Percentiles rank a stretch among this genome's conserved stretches.
phyloP scores from a whole-genome alignment of 148 eudicot genomes.

The Rhododendron griersonianum region DNA sequence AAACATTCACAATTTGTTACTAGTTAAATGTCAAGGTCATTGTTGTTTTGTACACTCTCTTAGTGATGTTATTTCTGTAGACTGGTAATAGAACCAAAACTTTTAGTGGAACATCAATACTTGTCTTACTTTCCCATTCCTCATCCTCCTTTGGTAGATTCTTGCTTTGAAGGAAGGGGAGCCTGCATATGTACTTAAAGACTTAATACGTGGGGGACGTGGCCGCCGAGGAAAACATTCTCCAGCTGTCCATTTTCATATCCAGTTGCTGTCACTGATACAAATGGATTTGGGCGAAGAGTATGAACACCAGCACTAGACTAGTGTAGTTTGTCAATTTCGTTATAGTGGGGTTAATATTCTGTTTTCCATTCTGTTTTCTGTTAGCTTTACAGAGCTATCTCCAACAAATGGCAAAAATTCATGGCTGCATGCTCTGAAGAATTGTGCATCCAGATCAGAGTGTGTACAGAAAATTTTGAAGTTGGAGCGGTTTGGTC shows the following conservation, averaged over 20 bases:
- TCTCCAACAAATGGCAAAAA: slow-evolving; percentile 33
- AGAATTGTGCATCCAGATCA: slow-evolving; percentile 42
- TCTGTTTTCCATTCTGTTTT: background rate
- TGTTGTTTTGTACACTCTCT: background rate
- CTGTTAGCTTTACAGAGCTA: slow-evolving; percentile 27
- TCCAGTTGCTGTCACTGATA: slow-evolving; percentile 49
- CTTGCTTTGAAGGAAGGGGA: slow-evolving; percentile 62
- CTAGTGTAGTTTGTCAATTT: background rate
- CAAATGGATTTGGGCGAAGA: slow-evolving; percentile 41
- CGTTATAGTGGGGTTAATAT: no score
- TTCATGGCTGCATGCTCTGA: slow-evolving; percentile 49
- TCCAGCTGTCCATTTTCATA: slow-evolving; percentile 45
- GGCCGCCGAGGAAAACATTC: slow-evolving; percentile 51
- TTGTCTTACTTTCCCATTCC: background rate
- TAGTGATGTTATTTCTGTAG: background rate
- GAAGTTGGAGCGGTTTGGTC: slow-evolving; percentile 40
- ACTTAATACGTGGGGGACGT: slow-evolving; percentile 47
- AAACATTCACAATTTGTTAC: background rate
- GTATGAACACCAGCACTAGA: slow-evolving; percentile 21
- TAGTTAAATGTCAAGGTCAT: background rate
- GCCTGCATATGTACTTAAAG: slow-evolving; percentile 55
- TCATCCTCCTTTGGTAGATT: slow-evolving; percentile 28
- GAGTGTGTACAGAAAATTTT: slow-evolving; percentile 30
- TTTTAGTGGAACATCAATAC: background rate
- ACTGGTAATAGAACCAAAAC: background rate